Percentiles rank a stretch among this genome's conserved stretches.
Evolutionary conservation across 768 basidiomycete genomes (phyloP).

Genomic region (Boletellus sp.): DNA sequence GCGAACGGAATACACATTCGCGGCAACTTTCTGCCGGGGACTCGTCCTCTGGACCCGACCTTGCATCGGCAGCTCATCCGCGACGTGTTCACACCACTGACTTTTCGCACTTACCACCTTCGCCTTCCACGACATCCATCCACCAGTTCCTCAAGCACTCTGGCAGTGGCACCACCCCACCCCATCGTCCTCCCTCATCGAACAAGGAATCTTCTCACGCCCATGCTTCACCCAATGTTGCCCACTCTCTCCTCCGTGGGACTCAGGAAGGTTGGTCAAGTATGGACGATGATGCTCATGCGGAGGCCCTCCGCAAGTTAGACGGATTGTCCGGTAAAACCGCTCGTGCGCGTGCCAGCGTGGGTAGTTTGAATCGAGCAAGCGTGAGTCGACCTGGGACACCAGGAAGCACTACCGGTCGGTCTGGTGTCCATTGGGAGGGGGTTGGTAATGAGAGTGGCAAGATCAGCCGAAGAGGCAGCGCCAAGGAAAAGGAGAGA

Average conservation of each 20-base stretch:
- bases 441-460: slow-evolving; percentile 46
- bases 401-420: slow-evolving; percentile 55
- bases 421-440: slow-evolving; percentile 65
- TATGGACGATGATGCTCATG: slow-evolving; percentile 84
- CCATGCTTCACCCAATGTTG: slow-evolving; percentile 61
- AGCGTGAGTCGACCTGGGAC: slow-evolving; percentile 71
- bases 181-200: slow-evolving; percentile 33
- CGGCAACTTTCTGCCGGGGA: slow-evolving; percentile 69
- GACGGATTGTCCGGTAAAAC: slow-evolving; percentile 82
- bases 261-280: slow-evolving; percentile 90
- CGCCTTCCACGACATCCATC: slow-evolving; percentile 86
- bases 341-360: slow-evolving; percentile 72
- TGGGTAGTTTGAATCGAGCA: slow-evolving; percentile 66
- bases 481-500: slow-evolving; percentile 45
- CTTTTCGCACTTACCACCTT: slow-evolving; percentile 88
- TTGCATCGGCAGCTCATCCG: slow-evolving; percentile 41
- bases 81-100: slow-evolving; percentile 70
- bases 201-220: slow-evolving; percentile 38
- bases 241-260: slow-evolving; percentile 80
- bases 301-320: slow-evolving; percentile 86
- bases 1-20: slow-evolving; percentile 45
- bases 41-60: slow-evolving; percentile 53
- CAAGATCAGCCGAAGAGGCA: slow-evolving; percentile 36
- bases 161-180: slow-evolving; percentile 36
- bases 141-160: slow-evolving; percentile 73